Evolutionary conservation across 1,284 basidiomycete genomes (phyloP).

Genomic region (Agaricales sp.): DNA sequence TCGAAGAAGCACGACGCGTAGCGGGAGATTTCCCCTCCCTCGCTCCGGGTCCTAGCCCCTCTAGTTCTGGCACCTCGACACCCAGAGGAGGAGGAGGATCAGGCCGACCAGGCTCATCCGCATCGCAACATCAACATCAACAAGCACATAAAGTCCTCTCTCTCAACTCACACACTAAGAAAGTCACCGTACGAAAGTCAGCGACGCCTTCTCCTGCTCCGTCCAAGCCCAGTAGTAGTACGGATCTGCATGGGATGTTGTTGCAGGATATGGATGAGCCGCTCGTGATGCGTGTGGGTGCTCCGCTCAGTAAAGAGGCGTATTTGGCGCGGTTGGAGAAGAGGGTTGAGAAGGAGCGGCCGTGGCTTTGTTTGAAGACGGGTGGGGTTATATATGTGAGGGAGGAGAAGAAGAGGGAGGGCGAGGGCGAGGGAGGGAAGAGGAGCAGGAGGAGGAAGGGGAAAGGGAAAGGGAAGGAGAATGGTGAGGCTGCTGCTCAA

Average conservation of each 20-base stretch:
- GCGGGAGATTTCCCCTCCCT: slow-evolving; percentile 57
- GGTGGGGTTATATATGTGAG: slow-evolving; percentile 30
- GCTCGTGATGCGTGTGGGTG: slow-evolving; percentile 28
- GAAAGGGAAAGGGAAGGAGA: slow-evolving; percentile 23
- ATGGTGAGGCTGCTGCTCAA: too few relatives aligned
- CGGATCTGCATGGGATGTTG: not conserved
- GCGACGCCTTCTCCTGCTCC: slow-evolving; percentile 25
- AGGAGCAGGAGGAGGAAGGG: slow-evolving; percentile 14
- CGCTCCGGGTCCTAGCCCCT: slow-evolving; percentile 3
- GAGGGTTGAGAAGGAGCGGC: slow-evolving; percentile 22
- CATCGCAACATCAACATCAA: slow-evolving; percentile 27
- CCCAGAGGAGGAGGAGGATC: slow-evolving; percentile 3
- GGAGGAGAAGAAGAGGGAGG: slow-evolving; percentile 15
- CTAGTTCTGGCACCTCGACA: slow-evolving; percentile 6
- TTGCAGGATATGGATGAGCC: slow-evolving; percentile 22
- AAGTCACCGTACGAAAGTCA: slow-evolving; percentile 26
- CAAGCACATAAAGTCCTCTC: slow-evolving; percentile 52
- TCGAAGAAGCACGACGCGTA: slow-evolving; percentile 36
- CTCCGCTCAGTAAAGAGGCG: slow-evolving; percentile 25
- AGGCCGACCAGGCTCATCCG: slow-evolving; percentile 13
- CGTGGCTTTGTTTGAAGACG: slow-evolving; percentile 35
- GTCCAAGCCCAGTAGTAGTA: slow-evolving; percentile 18
- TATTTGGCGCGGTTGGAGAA: slow-evolving; percentile 19
- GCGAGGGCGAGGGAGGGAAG: slow-evolving; percentile 4
- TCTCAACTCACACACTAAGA: slow-evolving; percentile 40